Percentiles rank a stretch among this genome's conserved stretches.
Conservation (phyloP, 1,139 yeast species). For the Geotrichum histeridarum region DNA sequence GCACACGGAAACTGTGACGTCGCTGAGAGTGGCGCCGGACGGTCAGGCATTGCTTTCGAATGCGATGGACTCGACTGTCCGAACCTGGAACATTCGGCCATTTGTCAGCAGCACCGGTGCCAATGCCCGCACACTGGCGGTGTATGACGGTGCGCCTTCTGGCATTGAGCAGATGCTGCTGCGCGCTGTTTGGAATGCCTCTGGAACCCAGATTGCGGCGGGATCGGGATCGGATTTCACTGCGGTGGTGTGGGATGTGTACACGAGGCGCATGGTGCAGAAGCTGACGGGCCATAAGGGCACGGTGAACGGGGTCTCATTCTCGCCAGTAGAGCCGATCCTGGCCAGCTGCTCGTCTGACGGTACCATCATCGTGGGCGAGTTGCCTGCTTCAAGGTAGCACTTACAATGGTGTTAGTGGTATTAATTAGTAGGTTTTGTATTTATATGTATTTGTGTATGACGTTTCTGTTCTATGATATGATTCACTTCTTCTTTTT, state of each 20-base stretch:
- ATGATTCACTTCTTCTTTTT: slow-evolving; percentile 4
- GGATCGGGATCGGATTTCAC: slow-evolving; percentile 59
- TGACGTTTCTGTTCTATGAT: background rate
- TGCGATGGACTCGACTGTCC: slow-evolving; percentile 53
- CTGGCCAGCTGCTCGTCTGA: slow-evolving; percentile 30
- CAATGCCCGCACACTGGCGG: slow-evolving; percentile 41
- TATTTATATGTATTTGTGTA: slow-evolving; percentile 3
- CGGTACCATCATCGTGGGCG: slow-evolving; percentile 30
- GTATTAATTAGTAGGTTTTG: background rate
- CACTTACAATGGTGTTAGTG: too few species aligned
- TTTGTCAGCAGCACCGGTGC: slow-evolving; percentile 35
- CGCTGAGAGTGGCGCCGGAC: slow-evolving; percentile 47
- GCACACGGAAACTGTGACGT: slow-evolving; percentile 51
- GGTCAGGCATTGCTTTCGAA: slow-evolving; percentile 50
- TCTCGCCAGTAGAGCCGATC: slow-evolving; percentile 32
- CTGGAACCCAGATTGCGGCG: slow-evolving; percentile 42
- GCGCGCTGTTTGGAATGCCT: slow-evolving; percentile 46
- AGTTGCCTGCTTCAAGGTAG: slow-evolving; percentile 9
- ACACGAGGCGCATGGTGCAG: slow-evolving; percentile 44
- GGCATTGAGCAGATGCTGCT: slow-evolving; percentile 52
- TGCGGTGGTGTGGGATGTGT: slow-evolving; percentile 58
- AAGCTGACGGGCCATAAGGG: slow-evolving; percentile 60
- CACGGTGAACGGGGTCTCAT: slow-evolving; percentile 54
- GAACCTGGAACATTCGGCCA: slow-evolving; percentile 52
- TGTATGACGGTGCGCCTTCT: slow-evolving; percentile 57